phyloP scores from a whole-genome alignment of 495 filamentous ascomycete species.

The Zalerion maritima region DNA sequence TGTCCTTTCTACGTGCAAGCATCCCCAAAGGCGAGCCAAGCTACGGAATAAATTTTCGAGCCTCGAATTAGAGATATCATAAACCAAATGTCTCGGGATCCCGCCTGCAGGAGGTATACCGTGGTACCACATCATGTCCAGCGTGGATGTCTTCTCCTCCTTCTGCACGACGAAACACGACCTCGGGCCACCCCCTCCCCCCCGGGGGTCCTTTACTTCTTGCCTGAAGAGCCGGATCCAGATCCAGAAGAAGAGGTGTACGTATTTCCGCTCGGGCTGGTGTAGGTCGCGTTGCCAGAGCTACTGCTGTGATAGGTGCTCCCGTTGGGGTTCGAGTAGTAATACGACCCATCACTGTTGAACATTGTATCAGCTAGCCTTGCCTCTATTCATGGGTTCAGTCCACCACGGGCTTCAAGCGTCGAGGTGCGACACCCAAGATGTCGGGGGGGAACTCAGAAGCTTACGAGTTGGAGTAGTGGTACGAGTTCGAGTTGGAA shows the following conservation, averaged over 20 bases:
- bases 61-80: too few relatives aligned
- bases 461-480: constrained; percentile 40
- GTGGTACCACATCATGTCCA: too few relatives aligned
- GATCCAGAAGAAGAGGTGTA: constrained; percentile 11
- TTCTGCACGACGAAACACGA: too few relatives aligned
- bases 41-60: too few relatives aligned
- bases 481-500: constrained; percentile 36
- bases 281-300: constrained; percentile 27
- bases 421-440: constrained; percentile 1
- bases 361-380: not conserved
- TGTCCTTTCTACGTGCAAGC: too few relatives aligned
- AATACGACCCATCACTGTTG: constrained; percentile 38
- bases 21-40: too few relatives aligned
- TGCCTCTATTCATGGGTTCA: not conserved
- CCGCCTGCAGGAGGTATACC: too few relatives aligned
- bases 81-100: too few relatives aligned
- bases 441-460: too few relatives aligned
- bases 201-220: too few relatives aligned
- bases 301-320: constrained; percentile 33
- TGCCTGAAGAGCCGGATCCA: constrained; percentile 9
- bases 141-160: too few relatives aligned
- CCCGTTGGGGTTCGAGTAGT: constrained; percentile 42
- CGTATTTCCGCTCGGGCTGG: constrained; percentile 20
- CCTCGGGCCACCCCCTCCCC: too few relatives aligned
- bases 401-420: not conserved